Conservation (phyloP, 805 yeast genomes). For the Novakomyces olei region DNA sequence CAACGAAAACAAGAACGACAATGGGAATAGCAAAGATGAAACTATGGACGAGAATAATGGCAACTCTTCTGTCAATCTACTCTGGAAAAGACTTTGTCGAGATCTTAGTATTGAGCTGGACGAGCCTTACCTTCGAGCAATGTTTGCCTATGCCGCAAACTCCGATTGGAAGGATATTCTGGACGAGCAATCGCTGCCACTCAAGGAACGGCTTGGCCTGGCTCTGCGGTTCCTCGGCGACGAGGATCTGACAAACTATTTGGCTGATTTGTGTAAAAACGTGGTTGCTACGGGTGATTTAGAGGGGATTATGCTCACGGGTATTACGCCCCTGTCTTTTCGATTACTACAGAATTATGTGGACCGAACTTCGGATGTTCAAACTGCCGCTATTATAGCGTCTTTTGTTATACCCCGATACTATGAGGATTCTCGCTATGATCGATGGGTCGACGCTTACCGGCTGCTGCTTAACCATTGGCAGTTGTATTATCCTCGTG, state of each 20-base stretch:
- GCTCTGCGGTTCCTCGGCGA: constrained; percentile 73
- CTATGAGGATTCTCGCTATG: constrained; percentile 49
- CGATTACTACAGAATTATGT: constrained; percentile 69
- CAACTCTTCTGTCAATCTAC: constrained; percentile 45
- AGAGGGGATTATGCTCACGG: constrained; percentile 77
- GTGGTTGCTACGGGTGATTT: constrained; percentile 64
- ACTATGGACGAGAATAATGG: constrained; percentile 18
- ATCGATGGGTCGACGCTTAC: constrained; percentile 58
- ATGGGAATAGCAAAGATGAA: too few species aligned
- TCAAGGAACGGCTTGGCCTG: constrained; percentile 73
- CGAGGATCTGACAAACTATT: constrained; percentile 44
- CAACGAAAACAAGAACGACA: too few species aligned
- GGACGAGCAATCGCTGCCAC: constrained; percentile 70
- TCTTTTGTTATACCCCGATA: constrained; percentile 69
- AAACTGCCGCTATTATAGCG: constrained; percentile 66
- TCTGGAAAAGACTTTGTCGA: constrained; percentile 84
- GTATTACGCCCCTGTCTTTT: constrained; percentile 70
- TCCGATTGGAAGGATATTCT: constrained; percentile 92
- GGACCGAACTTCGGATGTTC: constrained; percentile 73
- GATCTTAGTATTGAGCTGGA: constrained; percentile 69
- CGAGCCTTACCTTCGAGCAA: constrained; percentile 73
- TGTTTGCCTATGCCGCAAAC: constrained; percentile 83
- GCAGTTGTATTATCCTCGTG: constrained; percentile 56
- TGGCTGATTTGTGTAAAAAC: constrained; percentile 43
- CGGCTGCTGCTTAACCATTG: constrained; percentile 52